phyloP scores from a whole-genome alignment of 1,284 basidiomycete species.

The Melanopsichium pennsylvanicum region DNA sequence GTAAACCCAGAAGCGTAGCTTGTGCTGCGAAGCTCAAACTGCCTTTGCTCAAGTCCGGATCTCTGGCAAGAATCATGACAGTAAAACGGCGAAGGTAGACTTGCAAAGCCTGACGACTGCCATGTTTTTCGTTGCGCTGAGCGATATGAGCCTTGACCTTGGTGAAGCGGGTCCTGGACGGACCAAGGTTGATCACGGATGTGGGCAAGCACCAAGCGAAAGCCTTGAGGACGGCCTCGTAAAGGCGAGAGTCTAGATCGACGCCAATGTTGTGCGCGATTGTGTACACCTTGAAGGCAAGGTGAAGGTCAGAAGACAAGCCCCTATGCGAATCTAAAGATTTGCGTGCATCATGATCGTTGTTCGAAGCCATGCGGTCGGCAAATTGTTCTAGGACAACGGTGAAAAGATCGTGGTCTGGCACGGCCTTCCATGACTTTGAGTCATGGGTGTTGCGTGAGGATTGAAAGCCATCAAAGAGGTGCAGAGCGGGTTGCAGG shows the following conservation, averaged over 20 bases:
- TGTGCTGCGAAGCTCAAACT: constrained; percentile 17
- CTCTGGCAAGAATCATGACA: constrained; percentile 16
- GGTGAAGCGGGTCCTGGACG: constrained; percentile 4
- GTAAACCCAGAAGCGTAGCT: constrained; percentile 37
- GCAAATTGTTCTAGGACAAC: constrained; percentile 19
- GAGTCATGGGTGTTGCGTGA: neutral
- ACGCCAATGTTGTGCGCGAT: constrained; percentile 10
- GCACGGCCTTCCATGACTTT: neutral
- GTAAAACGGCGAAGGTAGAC: constrained; percentile 32
- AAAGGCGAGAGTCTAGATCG: constrained; percentile 19
- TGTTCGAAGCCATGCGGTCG: constrained; percentile 10
- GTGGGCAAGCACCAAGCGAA: constrained; percentile 21
- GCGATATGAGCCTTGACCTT: constrained; percentile 19
- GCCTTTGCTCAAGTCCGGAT: constrained; percentile 26
- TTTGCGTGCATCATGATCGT: constrained; percentile 1
- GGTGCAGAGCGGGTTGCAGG: constrained; percentile 29
- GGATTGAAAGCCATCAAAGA: constrained; percentile 12
- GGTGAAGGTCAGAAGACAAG: constrained; percentile 21
- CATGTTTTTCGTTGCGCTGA: constrained; percentile 23
- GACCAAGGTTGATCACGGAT: constrained; percentile 18
- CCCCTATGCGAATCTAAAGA: constrained; percentile 17
- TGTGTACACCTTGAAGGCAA: constrained; percentile 21
- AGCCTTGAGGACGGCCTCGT: constrained; percentile 24
- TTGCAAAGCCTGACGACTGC: constrained; percentile 20
- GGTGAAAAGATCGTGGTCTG: constrained; percentile 36